Evolutionary conservation across 2,329 filamentous ascomycete species (phyloP).

Genomic region (Hypoxylon rubiginosum): DNA sequence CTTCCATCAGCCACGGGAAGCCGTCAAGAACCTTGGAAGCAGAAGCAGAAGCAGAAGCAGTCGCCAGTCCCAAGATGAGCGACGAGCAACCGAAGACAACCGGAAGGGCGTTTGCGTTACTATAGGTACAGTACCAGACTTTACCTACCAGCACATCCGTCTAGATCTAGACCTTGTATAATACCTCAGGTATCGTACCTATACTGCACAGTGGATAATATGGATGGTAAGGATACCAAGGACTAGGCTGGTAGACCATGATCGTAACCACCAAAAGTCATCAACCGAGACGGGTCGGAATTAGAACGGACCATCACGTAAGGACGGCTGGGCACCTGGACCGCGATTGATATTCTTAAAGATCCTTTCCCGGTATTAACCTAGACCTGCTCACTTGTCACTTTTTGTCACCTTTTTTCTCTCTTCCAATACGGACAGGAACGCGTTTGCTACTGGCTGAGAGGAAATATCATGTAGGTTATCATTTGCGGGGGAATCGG

Average conservation of each 20-base stretch:
- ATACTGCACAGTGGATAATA: not conserved
- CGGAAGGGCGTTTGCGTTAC: not conserved
- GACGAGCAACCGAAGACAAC: not conserved
- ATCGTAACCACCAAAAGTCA: not conserved
- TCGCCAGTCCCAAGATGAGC: not conserved
- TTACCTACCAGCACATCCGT: not conserved
- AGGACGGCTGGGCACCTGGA: not conserved
- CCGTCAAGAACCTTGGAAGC: no score
- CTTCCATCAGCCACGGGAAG: slow-evolving; percentile 8
- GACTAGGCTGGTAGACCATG: not conserved
- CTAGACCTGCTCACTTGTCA: not conserved
- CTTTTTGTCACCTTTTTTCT: not conserved
- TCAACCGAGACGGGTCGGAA: not conserved
- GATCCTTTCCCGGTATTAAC: not conserved
- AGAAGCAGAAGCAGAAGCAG: slow-evolving; percentile 12
- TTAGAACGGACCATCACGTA: not conserved
- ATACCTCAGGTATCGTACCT: no score
- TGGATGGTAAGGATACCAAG: not conserved
- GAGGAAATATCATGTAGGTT: not conserved
- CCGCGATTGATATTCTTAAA: not conserved
- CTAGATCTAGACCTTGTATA: not conserved
- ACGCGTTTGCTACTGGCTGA: not conserved
- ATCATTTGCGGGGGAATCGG: slow-evolving; percentile 2
- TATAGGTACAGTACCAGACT: no score
- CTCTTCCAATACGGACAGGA: not conserved